phyloP scores from a whole-genome alignment of 257 asterid genomes.

The Fraxinus anomala region DNA sequence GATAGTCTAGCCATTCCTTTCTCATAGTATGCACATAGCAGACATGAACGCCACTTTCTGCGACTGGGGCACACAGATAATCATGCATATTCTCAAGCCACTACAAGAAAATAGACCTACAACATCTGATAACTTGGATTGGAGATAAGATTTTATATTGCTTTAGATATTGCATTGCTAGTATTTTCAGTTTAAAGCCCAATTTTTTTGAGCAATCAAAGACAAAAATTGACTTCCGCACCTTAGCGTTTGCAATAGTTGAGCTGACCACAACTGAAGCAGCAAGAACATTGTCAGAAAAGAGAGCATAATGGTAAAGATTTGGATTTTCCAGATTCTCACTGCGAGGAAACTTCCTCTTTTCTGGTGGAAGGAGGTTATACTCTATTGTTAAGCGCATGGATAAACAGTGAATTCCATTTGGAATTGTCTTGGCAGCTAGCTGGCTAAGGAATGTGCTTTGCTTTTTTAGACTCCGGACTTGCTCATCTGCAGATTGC shows the following conservation, averaged over 20 bases:
- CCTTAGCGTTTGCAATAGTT: conserved; percentile 84
- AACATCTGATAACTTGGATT: conserved; percentile 14
- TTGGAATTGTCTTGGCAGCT: conserved; percentile 97
- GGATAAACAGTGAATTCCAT: conserved; percentile 90
- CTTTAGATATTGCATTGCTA: conserved; percentile 3
- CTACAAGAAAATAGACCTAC: conserved; percentile 15
- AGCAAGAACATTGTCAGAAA: conserved; percentile 97
- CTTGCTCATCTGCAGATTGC: conserved; percentile 98
- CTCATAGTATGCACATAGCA: background rate
- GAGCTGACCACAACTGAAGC: conserved; percentile 98
- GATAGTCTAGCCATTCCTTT: background rate
- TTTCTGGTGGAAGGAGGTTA: conserved; percentile 80
- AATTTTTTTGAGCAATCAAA: conserved; percentile 1
- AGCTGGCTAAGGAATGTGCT: conserved; percentile 95
- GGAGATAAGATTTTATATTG: conserved; percentile 9
- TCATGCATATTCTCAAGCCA: background rate
- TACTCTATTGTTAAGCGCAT: conserved; percentile 91
- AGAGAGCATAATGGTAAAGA: conserved; percentile 90
- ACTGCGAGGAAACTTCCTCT: conserved; percentile 74
- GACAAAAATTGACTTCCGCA: conserved; percentile 26
- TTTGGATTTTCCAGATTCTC: conserved; percentile 86
- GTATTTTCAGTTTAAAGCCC: background rate
- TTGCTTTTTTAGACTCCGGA: conserved; percentile 91
- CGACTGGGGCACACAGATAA: background rate
- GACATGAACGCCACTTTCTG: background rate